phyloP scores from a whole-genome alignment of 805 yeast genomes.

The Barnettozyma californica region DNA sequence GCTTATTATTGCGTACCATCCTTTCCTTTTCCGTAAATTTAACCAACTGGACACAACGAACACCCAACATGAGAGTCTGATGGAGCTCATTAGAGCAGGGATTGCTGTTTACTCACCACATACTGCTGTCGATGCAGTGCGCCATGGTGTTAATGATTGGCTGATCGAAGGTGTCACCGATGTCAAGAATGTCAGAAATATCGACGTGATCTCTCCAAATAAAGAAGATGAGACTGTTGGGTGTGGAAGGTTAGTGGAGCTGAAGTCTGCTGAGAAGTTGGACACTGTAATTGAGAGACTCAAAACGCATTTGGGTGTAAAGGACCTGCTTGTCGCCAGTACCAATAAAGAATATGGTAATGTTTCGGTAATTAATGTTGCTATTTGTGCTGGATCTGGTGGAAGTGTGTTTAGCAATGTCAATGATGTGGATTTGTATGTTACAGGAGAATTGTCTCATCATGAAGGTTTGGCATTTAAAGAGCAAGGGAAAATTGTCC shows the following conservation, averaged over 20 bases:
- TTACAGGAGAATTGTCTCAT: constrained; percentile 93
- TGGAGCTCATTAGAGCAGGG: constrained; percentile 68
- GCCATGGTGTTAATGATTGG: constrained; percentile 95
- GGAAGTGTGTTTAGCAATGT: constrained; percentile 64
- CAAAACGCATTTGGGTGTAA: constrained; percentile 48
- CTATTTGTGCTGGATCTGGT: constrained; percentile 96
- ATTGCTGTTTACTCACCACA: constrained; percentile 93
- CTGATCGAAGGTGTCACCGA: constrained; percentile 55
- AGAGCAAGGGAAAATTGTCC: constrained; percentile 67
- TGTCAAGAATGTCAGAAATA: constrained; percentile 20
- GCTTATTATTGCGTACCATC: constrained; percentile 83
- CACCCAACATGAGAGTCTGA: constrained; percentile 72
- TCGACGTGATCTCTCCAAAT: constrained; percentile 40
- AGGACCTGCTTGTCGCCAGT: constrained; percentile 59
- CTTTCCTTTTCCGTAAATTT: constrained; percentile 87
- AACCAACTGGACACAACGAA: constrained; percentile 54
- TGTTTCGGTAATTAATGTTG: constrained; percentile 46
- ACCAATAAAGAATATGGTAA: constrained; percentile 18
- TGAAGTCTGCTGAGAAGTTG: constrained; percentile 40
- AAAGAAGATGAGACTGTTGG: constrained; percentile 50
- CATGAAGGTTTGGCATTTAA: constrained; percentile 75
- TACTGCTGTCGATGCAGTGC: constrained; percentile 90
- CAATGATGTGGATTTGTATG: constrained; percentile 56
- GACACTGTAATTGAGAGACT: constrained; percentile 41
- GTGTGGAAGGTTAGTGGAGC: constrained; percentile 67